Base-by-base conservation (phyloP, 352 stramenopile species). In the Globisporangium recalcitrans region DNA sequence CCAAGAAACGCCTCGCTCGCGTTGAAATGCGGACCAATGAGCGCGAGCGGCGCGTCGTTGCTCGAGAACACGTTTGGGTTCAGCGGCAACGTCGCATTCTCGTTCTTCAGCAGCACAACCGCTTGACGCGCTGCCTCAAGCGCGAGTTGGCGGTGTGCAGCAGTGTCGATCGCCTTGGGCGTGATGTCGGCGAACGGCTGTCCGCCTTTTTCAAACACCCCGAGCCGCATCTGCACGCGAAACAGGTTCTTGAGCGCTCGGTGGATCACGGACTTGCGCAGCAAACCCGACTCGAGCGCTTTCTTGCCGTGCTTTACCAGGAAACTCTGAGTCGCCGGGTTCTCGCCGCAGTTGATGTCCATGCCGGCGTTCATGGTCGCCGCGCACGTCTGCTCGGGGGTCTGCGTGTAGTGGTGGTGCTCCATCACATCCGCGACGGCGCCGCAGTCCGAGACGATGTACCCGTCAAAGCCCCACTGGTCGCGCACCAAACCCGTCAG, bases 91-190 rank as follows among this genome's bases (percentile, higher is more conserved):
- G 70, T 49, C 0, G 59, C 63, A 16, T 67, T 56, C 3, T 82
- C 65, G 69, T 98, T 98, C 70, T 98, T 96, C 11, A 98, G 75
- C 11, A 98, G 60, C 26, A 97, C 89, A 26, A 98, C 71, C 27
- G 76, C 82, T 52, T 97, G 85, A 0, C 54, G 66, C 21, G 83
- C 77, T 2, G 84, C 85, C 53, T 93, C 80, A 6, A 88, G 59
- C 2, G 87, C 77, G 3, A 96, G 68, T 22, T 74, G 48, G 1
- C 69, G 71, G 62, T 95, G 78, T 27, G 47, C 75, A 0, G 48
- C 52, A 5, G 84, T 84, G 65, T 92, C 75, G 9, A 97, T 64
- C 13, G 68, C 53, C 4, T 75, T 63, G 0, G 77, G 40, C 4
- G 75, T 76, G 49, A 91, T 82, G 32, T 87, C 65, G 4, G 65